Evolutionary conservation across 495 filamentous ascomycete genomes (phyloP).

Genomic region (Hapsidospora chrysogenum): DNA sequence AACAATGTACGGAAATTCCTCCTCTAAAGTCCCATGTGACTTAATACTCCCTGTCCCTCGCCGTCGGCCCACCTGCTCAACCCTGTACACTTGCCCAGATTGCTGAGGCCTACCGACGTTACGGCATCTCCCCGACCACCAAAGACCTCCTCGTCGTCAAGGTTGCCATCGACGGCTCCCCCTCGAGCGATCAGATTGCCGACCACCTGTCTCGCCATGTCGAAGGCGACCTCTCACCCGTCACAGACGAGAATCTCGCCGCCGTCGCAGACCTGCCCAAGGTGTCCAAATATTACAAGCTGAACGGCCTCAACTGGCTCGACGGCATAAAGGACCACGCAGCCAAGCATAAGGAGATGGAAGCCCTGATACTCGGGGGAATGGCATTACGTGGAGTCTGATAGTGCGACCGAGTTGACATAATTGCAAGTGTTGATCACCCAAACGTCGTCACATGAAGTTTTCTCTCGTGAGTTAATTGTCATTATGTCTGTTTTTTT

Average conservation of each 20-base stretch:
- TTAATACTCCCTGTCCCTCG: constrained; percentile 6
- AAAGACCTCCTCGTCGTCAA: constrained; percentile 62
- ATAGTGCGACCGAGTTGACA: too few species aligned
- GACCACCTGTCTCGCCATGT: constrained; percentile 45
- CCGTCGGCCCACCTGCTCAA: constrained; percentile 6
- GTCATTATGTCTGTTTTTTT: too few species aligned
- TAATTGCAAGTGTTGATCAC: too few species aligned
- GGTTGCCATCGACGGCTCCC: constrained; percentile 21
- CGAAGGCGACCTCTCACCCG: constrained; percentile 40
- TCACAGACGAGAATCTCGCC: constrained; percentile 45
- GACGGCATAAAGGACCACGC: constrained; percentile 16
- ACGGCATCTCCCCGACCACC: constrained; percentile 60
- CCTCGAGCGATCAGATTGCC: constrained; percentile 36
- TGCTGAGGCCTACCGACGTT: constrained; percentile 72
- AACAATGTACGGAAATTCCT: constrained; percentile 51
- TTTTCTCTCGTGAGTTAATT: too few species aligned
- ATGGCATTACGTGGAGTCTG: constrained; percentile 57
- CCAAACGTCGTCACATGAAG: too few species aligned
- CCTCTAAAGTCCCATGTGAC: too few species aligned
- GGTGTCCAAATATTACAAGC: constrained; percentile 70
- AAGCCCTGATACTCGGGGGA: constrained; percentile 44
- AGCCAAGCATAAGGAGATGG: constrained; percentile 32
- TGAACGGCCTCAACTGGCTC: constrained; percentile 36
- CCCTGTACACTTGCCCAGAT: constrained; percentile 54
- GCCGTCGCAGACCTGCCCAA: constrained; percentile 44